Base-by-base conservation (phyloP, 1,284 basidiomycete species). In the Agaricales sp. region DNA sequence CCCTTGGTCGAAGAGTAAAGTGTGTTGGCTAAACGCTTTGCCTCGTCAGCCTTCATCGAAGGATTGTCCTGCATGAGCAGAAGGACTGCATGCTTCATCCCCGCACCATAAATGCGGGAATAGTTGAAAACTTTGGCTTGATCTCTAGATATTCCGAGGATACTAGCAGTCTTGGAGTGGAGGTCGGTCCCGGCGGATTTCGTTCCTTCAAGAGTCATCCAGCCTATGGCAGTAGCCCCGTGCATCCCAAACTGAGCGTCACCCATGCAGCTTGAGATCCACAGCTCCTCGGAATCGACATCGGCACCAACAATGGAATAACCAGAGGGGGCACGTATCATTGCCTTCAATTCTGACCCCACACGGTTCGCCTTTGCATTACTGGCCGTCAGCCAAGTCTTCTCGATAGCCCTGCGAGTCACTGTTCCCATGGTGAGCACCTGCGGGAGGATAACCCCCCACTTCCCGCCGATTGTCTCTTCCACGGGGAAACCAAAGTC, bases 171-270 rank as follows among this genome's bases (percentile, higher is more conserved):
- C 70, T 97, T 98, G 21, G 93, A 97, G 62, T 99, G 95, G 47
- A 99, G 69, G 66, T 99, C 96, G 2, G 95, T 99, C 3, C 93
- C 95, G 0, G 87, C 86, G 0, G 85, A 77, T 66, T 99, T 99
- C n/a, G 94, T 97, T 1, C 96, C 96, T 65, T 99, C 96, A 21
- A 99, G 78, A 11, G 95, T 99, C 95, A 99, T 99, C 96, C 95
- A 99, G 0, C 95, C 96, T 43, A 99, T 85, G 0, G 95, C 93
- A 1, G 94, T 97, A 2, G 93, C 92, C 14, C 96, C 95, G 58
- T 99, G 95, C 51, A 97, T 67, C 4, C 95, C 96, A 62, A 99
- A 97, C 66, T 99, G 95, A 0, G 94, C 92, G 61, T 99, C 96
- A 2, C 95, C 95, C 92, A 98, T 96, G 52, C 93, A 92, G 59